Evolutionary conservation across 345 rosid genomes (phyloP).

Genomic region (Atalantia buxifolia): DNA sequence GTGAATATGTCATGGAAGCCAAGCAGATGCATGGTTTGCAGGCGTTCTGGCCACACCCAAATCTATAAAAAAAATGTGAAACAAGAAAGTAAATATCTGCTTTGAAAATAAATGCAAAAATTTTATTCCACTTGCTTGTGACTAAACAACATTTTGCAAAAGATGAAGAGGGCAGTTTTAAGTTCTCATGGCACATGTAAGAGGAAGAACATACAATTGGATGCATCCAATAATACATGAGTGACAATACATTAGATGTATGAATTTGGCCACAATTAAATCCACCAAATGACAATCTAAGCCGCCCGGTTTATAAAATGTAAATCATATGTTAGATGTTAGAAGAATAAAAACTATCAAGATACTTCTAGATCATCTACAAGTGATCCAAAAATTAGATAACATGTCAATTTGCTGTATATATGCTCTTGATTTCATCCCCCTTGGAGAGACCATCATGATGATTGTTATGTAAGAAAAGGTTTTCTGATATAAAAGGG

Average conservation of each 20-base stretch:
- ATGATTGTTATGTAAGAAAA: not conserved
- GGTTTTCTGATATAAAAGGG: not conserved
- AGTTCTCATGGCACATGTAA: not conserved
- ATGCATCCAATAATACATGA: not conserved
- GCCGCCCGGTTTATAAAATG: not conserved
- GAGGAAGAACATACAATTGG: not conserved
- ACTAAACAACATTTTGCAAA: not conserved
- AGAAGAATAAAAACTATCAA: not conserved
- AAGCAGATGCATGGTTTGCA: constrained; percentile 77
- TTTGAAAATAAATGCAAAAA: not conserved
- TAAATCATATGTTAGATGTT: not conserved
- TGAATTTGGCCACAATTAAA: not conserved
- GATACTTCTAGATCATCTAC: not conserved
- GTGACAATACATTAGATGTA: not conserved
- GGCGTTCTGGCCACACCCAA: constrained; percentile 96
- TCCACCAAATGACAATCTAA: not conserved
- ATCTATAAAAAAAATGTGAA: constrained; percentile 35
- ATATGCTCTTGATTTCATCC: not conserved
- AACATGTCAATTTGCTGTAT: not conserved
- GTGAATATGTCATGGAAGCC: constrained; percentile 65
- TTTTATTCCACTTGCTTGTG: not conserved
- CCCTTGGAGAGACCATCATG: not conserved
- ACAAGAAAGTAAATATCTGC: constrained; percentile 5
- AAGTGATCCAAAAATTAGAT: not conserved
- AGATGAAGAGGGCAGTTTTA: not conserved